These are phyloP conservation scores for Choricystis sp. DNA, from an alignment of 139 green algal species.

Conservation along the genomic window DNA sequence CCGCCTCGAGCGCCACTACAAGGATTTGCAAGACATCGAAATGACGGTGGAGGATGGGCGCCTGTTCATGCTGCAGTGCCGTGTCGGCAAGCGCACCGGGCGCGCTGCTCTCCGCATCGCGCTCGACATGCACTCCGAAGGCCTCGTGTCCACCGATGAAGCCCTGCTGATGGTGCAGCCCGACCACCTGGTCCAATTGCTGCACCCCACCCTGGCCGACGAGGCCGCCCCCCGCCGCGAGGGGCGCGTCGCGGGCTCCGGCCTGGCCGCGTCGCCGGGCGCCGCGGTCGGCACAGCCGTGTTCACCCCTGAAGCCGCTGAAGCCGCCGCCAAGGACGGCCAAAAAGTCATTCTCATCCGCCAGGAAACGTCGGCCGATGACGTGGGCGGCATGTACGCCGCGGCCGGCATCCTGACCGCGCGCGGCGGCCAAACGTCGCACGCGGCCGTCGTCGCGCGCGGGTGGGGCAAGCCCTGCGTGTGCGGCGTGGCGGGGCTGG, in stretches of 20 bases:
- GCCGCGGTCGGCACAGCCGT: constrained; percentile 67
- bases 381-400: constrained; percentile 76
- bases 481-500: constrained; percentile 48
- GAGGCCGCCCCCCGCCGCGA: background rate
- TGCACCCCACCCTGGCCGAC: constrained; percentile 63
- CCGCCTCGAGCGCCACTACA: constrained; percentile 63
- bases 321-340: constrained; percentile 36
- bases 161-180: constrained; percentile 71
- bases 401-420: constrained; percentile 69
- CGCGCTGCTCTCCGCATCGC: constrained; percentile 58
- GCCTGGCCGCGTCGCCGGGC: constrained; percentile 67
- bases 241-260: constrained; percentile 36
- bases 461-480: constrained; percentile 90
- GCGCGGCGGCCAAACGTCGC: constrained; percentile 70
- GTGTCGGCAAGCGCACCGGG: constrained; percentile 76
- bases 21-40: constrained; percentile 84
- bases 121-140: constrained; percentile 41
- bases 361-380: constrained; percentile 66
- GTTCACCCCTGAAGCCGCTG: constrained; percentile 62
- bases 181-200: constrained; percentile 72
- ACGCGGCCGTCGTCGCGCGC: constrained; percentile 76
- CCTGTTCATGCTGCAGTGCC: constrained; percentile 79
- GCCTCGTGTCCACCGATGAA: constrained; percentile 22
- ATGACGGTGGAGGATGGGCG: constrained; percentile 73
- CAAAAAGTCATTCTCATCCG: constrained; percentile 49